Percentiles rank a stretch among this genome's conserved stretches.
Evolutionary conservation across 768 basidiomycete species (phyloP).

Genomic region (Zangia roseola): DNA sequence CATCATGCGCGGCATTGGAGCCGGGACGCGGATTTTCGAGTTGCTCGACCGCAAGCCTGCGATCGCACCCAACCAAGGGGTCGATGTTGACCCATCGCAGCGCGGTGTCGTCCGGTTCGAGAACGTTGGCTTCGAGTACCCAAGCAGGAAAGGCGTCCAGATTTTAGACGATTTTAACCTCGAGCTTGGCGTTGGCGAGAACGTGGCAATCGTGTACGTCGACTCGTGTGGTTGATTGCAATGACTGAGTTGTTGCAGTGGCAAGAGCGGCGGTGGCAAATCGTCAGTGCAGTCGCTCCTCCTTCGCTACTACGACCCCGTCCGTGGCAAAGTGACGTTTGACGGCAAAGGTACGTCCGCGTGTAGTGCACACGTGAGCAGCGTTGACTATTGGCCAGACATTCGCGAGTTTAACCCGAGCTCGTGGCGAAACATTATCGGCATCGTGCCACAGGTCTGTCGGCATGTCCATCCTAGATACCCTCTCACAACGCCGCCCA

Average conservation of each 20-base stretch:
- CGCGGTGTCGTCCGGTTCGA: slow-evolving; percentile 80
- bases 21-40: slow-evolving; percentile 91
- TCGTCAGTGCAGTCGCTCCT: slow-evolving; percentile 87
- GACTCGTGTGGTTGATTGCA: not conserved
- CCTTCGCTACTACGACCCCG: slow-evolving; percentile 86
- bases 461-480: not conserved
- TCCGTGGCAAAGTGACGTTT: slow-evolving; percentile 78
- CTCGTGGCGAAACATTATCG: slow-evolving; percentile 87
- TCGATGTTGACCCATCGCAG: slow-evolving; percentile 49
- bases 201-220: slow-evolving; percentile 90
- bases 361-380: no score
- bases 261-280: slow-evolving; percentile 92
- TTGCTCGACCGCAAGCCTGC: slow-evolving; percentile 79
- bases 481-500: slow-evolving; percentile 8
- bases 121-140: slow-evolving; percentile 85
- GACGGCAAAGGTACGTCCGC: slow-evolving; percentile 71
- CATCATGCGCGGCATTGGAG: slow-evolving; percentile 96
- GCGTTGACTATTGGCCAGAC: slow-evolving; percentile 44
- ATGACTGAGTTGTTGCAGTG: no score
- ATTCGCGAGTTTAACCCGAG: slow-evolving; percentile 82
- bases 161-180: slow-evolving; percentile 84
- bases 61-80: slow-evolving; percentile 65
- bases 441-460: slow-evolving; percentile 83
- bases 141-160: slow-evolving; percentile 75
- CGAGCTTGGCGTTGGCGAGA: slow-evolving; percentile 79